A percentile compares a stretch with the other conserved stretches of the same genome.
Conservation (phyloP, 345 rosid genomes). For the Pistacia atlantica region DNA sequence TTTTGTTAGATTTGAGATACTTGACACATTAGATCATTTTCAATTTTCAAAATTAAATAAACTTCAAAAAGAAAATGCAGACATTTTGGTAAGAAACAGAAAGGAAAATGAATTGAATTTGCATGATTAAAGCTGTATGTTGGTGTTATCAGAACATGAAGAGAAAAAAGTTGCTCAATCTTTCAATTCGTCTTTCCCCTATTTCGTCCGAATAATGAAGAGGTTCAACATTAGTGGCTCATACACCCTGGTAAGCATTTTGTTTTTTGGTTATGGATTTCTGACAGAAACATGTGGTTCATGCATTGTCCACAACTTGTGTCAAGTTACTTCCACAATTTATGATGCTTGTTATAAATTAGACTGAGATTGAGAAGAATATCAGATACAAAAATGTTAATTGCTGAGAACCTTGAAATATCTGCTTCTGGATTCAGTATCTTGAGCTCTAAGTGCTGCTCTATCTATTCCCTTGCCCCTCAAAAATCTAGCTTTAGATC, state of each 20-base stretch:
- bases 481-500: not conserved
- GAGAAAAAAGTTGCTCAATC: constrained; percentile 61
- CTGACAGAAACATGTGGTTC: not conserved
- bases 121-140: constrained; percentile 29
- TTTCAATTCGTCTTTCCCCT: constrained; percentile 53
- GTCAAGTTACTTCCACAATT: not conserved
- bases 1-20: not conserved
- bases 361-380: not conserved
- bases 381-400: no score
- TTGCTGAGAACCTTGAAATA: not conserved
- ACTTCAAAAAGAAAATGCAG: constrained; percentile 13
- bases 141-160: constrained; percentile 38
- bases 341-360: not conserved
- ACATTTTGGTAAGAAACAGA: constrained; percentile 18
- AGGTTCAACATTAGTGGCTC: constrained; percentile 65
- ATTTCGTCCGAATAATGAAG: constrained; percentile 65
- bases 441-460: not conserved
- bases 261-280: not conserved
- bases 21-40: not conserved
- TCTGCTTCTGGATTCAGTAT: not conserved
- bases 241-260: constrained; percentile 55
- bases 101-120: constrained; percentile 29
- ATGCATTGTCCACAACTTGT: not conserved
- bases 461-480: not conserved
- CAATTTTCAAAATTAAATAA: constrained; percentile 10